phyloP scores from a whole-genome alignment of 805 yeast genomes.

The Diddensiella santjacobensis region DNA sequence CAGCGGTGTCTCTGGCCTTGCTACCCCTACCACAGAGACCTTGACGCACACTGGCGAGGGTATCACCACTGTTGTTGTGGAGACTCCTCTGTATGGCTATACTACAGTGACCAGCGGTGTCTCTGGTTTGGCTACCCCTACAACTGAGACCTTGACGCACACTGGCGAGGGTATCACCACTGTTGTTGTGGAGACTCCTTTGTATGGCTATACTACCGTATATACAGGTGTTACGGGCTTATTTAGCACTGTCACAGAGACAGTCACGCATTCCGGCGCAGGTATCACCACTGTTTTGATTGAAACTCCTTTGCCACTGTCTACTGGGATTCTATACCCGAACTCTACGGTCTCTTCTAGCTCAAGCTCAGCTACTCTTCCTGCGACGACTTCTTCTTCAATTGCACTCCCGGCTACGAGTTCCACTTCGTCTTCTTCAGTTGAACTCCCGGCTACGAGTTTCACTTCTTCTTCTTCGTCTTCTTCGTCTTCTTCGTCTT shows the following conservation, averaged over 20 bases:
- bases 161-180: not conserved
- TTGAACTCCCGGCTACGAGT: not conserved
- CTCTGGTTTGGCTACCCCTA: not conserved
- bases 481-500: not conserved
- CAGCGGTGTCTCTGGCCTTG: not conserved
- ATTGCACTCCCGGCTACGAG: not conserved
- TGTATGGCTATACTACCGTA: not conserved
- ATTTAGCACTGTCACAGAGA: slow-evolving; percentile 2
- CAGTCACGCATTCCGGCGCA: not conserved
- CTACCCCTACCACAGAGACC: not conserved
- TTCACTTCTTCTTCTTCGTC: not conserved
- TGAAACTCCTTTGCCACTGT: not conserved
- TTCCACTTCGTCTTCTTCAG: slow-evolving; percentile 1
- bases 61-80: not conserved
- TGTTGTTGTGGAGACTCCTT: not conserved
- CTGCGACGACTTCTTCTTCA: not conserved
- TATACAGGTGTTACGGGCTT: slow-evolving; percentile 2
- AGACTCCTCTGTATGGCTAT: slow-evolving; percentile 1
- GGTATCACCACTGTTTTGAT: not conserved
- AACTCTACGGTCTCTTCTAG: not conserved
- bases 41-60: not conserved
- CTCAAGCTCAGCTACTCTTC: slow-evolving; percentile 1
- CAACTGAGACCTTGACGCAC: not conserved
- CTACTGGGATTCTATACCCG: not conserved
- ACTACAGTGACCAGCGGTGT: slow-evolving; percentile 5